Conservation (phyloP, 1,284 basidiomycete genomes). For the Calocybe gambosa region DNA sequence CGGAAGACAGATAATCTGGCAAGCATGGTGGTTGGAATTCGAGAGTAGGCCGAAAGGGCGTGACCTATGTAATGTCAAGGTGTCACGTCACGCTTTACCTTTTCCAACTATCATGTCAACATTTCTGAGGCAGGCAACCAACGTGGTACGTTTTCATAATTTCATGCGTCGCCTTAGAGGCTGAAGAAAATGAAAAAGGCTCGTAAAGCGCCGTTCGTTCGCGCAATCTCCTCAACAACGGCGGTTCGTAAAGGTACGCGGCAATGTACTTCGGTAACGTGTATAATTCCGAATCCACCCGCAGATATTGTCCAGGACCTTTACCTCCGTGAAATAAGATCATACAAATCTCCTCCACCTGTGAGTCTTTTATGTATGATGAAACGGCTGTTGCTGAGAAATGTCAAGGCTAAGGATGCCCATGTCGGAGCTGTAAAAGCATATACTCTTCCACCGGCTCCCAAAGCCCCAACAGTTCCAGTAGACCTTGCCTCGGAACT, state of each 20-base stretch:
- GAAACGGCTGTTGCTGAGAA: not conserved
- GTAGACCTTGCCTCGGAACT: constrained; percentile 79
- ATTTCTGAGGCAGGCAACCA: constrained; percentile 52
- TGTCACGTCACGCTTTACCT: constrained; percentile 34
- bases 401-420: constrained; percentile 69
- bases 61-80: constrained; percentile 9
- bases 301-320: constrained; percentile 90
- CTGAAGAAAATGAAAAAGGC: constrained; percentile 21
- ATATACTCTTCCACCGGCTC: constrained; percentile 63
- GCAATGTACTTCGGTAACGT: not conserved
- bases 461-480: constrained; percentile 67
- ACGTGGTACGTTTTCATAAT: constrained; percentile 33
- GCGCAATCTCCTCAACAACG: constrained; percentile 59
- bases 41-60: constrained; percentile 9
- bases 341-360: constrained; percentile 67
- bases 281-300: constrained; percentile 33
- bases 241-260: constrained; percentile 64
- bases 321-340: constrained; percentile 86
- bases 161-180: constrained; percentile 1
- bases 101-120: constrained; percentile 46
- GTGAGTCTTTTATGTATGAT: constrained; percentile 28
- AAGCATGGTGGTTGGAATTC: constrained; percentile 35
- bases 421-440: constrained; percentile 77
- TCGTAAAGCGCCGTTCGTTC: constrained; percentile 40
- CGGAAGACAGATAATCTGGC: constrained; percentile 41